Evolutionary conservation across 1,284 basidiomycete species (phyloP), one percentile per base, ranked within the genome.

Genomic region (Pyrrhoderma lamaoense): DNA sequence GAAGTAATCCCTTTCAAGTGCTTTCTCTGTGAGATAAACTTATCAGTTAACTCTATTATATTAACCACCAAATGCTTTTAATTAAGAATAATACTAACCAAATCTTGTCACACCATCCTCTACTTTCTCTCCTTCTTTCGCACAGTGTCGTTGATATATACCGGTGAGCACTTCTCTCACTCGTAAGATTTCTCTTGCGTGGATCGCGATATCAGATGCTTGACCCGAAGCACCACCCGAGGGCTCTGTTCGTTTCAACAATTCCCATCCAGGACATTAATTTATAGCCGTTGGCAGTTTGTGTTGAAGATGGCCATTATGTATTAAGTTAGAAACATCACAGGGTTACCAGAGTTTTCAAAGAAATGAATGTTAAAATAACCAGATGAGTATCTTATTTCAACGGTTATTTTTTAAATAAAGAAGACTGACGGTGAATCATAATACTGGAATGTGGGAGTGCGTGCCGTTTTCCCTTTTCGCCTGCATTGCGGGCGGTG

Each of bases 161-260:
- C 76, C 75, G 16, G 91, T 95, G 53, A 93, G 72, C 11, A 85
- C 67, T 56, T 87, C 77, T 39, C 92, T 79, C 54, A 94, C 83
- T 35, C 92, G 82, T 34, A 96, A 74, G 59, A 96, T 96, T 70
- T 96, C 92, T 65, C 87, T 89, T 1, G 93, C 93, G 61, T 93
- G 90, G 55, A 96, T 93, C 13, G 90, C 90, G 57, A 96, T 93
- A 69, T 96, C 93, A 40, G 86, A 86, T 21, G 93, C 93, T 67
- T 93, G 92, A 2, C 93, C 93, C 31, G 86, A 87, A 31, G 93
- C 92, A 34, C 93, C 93, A 45, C 93, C 93, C 18, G 91, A 94
- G 0, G 93, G 93, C 69, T 96, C 92, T 95, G 63, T 18, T 31
- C 27, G 27, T 31, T 11, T 11, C 27, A 5, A 31, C 5, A 5